These are phyloP conservation scores for Lepiota brunneoincarnata DNA, from an alignment of 768 basidiomycete species.

Conservation along the genomic window DNA sequence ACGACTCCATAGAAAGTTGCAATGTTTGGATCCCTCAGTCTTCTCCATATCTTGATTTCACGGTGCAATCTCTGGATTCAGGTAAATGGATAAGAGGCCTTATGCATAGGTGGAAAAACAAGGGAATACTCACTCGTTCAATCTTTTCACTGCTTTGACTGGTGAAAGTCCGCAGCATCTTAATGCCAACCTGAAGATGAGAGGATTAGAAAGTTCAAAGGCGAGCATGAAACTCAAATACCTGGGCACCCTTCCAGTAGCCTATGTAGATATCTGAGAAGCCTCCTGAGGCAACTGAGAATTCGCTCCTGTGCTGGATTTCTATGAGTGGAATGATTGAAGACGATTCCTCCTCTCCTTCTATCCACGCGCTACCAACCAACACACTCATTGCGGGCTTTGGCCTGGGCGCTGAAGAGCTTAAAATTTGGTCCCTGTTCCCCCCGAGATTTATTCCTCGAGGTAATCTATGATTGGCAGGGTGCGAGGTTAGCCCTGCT, in stretches of 20 bases:
- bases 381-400: too few relatives aligned
- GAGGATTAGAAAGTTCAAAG: neutral
- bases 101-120: neutral
- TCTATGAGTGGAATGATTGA: neutral
- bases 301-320: neutral
- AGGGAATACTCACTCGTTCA: slow-evolving; percentile 14
- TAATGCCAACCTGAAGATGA: slow-evolving; percentile 21
- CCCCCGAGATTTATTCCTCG: too few relatives aligned
- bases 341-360: neutral
- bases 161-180: slow-evolving; percentile 22
- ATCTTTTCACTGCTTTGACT: slow-evolving; percentile 14
- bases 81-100: neutral
- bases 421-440: too few relatives aligned
- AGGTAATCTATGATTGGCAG: too few relatives aligned
- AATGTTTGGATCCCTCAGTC: slow-evolving; percentile 39
- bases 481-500: too few relatives aligned
- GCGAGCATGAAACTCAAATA: neutral
- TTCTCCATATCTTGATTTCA: slow-evolving; percentile 38
- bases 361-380: too few relatives aligned
- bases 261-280: slow-evolving; percentile 25
- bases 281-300: slow-evolving; percentile 22
- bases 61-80: slow-evolving; percentile 34
- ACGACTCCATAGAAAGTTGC: slow-evolving; percentile 37
- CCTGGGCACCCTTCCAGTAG: slow-evolving; percentile 10
- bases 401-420: too few relatives aligned